Percentiles rank a stretch among this genome's conserved stretches.
Conservation (phyloP, 2,329 filamentous ascomycete genomes). For the Ascochyta pisi region DNA sequence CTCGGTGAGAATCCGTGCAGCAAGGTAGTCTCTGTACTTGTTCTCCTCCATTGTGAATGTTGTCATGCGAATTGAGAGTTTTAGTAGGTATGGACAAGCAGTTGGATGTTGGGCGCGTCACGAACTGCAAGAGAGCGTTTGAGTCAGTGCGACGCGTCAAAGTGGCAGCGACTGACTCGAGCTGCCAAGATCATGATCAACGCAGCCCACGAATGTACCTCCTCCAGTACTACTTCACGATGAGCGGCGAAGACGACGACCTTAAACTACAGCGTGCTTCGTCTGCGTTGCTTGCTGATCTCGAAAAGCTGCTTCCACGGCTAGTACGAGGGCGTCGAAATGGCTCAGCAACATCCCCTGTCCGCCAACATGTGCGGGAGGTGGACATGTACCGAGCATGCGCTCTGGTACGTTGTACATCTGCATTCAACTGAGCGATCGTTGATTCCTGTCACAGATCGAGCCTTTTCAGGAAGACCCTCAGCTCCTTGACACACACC, state of each 20-base stretch:
- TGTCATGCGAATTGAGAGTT: constrained; percentile 1
- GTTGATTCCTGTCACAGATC: constrained; percentile 54
- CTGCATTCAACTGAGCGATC: not conserved
- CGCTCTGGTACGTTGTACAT: constrained; percentile 31
- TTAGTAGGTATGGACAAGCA: constrained; percentile 1
- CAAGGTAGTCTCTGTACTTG: constrained; percentile 73
- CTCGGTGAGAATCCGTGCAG: constrained; percentile 77
- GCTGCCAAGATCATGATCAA: constrained; percentile 18
- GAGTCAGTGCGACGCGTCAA: constrained; percentile 41
- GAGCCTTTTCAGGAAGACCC: constrained; percentile 96
- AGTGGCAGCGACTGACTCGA: constrained; percentile 37
- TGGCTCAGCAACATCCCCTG: constrained; percentile 25
- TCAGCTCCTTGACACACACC: constrained; percentile 85
- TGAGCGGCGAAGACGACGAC: constrained; percentile 54
- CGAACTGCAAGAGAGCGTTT: constrained; percentile 20
- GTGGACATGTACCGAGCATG: constrained; percentile 52
- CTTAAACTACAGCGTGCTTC: constrained; percentile 55
- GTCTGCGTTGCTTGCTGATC: constrained; percentile 38
- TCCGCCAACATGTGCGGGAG: constrained; percentile 49
- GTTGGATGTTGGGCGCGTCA: constrained; percentile 8
- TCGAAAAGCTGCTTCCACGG: constrained; percentile 42
- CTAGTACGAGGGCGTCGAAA: constrained; percentile 47
- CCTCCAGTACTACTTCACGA: constrained; percentile 33
- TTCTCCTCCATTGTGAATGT: constrained; percentile 58
- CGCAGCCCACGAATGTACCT: constrained; percentile 5